phyloP scores from a whole-genome alignment of 1,139 yeast species.

The Pichia sp. region DNA sequence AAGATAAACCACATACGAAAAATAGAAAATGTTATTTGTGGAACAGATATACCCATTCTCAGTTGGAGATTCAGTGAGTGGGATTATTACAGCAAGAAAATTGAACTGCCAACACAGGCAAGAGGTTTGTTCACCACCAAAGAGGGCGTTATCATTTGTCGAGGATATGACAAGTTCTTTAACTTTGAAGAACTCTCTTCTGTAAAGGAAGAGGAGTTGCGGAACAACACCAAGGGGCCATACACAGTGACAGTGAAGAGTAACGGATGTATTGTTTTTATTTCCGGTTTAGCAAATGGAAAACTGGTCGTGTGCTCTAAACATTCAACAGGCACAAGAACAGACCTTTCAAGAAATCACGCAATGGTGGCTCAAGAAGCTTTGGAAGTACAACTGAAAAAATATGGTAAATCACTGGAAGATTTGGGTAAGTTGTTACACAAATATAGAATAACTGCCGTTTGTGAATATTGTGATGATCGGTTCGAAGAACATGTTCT shows the following conservation, averaged over 20 bases:
- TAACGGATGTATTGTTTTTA: slow-evolving; percentile 87
- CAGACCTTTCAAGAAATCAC: slow-evolving; percentile 57
- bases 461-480: slow-evolving; percentile 91
- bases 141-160: slow-evolving; percentile 52
- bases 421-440: slow-evolving; percentile 57
- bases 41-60: slow-evolving; percentile 31
- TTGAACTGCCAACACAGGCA: slow-evolving; percentile 65
- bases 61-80: slow-evolving; percentile 88
- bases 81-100: slow-evolving; percentile 64
- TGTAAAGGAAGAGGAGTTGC: slow-evolving; percentile 50
- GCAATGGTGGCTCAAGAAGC: slow-evolving; percentile 67
- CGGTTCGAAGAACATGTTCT: slow-evolving; percentile 90
- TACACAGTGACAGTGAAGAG: slow-evolving; percentile 80
- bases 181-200: slow-evolving; percentile 60
- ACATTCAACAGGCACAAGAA: slow-evolving; percentile 73
- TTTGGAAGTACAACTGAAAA: slow-evolving; percentile 49
- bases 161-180: slow-evolving; percentile 96
- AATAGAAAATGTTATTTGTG: slow-evolving; percentile 32
- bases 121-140: slow-evolving; percentile 74
- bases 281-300: slow-evolving; percentile 73
- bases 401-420: slow-evolving; percentile 36
- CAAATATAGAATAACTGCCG: slow-evolving; percentile 65
- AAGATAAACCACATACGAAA: slow-evolving; percentile 34
- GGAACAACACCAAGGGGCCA: slow-evolving; percentile 60
- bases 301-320: slow-evolving; percentile 80